Percentiles rank a stretch among this genome's conserved stretches.
Conservation (phyloP, 768 basidiomycete genomes). For the Boletus edulis region DNA sequence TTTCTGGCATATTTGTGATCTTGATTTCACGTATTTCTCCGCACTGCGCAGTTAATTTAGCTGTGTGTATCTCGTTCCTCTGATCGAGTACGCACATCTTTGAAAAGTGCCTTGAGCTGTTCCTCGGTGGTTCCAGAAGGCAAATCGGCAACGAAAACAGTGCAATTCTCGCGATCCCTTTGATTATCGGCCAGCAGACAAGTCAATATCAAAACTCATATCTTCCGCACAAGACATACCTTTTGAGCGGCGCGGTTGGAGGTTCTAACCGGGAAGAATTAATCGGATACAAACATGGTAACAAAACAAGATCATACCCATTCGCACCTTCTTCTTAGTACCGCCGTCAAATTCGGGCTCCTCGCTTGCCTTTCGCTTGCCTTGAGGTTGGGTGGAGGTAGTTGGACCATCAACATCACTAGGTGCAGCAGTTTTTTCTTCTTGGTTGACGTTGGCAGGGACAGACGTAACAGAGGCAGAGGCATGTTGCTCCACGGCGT, state of each 20-base stretch:
- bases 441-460: constrained; percentile 7
- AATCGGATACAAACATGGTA: neutral
- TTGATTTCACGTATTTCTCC: constrained; percentile 85
- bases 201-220: neutral
- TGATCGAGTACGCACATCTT: constrained; percentile 59
- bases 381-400: constrained; percentile 39
- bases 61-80: neutral
- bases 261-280: constrained; percentile 34
- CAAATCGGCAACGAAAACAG: constrained; percentile 82
- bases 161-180: constrained; percentile 94
- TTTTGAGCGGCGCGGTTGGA: constrained; percentile 51
- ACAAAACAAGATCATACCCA: constrained; percentile 43
- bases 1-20: constrained; percentile 56
- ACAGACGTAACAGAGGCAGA: constrained; percentile 29
- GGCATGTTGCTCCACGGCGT: constrained; percentile 40
- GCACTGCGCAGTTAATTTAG: constrained; percentile 55
- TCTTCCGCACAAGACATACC: constrained; percentile 37
- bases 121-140: constrained; percentile 54
- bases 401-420: constrained; percentile 31
- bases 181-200: neutral
- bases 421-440: neutral
- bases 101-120: constrained; percentile 73
- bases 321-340: constrained; percentile 61
- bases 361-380: constrained; percentile 68
- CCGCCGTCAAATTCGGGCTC: constrained; percentile 31